Base-by-base conservation (phyloP, 2,329 filamentous ascomycete genomes). In the Fusarium agapanthi region DNA sequence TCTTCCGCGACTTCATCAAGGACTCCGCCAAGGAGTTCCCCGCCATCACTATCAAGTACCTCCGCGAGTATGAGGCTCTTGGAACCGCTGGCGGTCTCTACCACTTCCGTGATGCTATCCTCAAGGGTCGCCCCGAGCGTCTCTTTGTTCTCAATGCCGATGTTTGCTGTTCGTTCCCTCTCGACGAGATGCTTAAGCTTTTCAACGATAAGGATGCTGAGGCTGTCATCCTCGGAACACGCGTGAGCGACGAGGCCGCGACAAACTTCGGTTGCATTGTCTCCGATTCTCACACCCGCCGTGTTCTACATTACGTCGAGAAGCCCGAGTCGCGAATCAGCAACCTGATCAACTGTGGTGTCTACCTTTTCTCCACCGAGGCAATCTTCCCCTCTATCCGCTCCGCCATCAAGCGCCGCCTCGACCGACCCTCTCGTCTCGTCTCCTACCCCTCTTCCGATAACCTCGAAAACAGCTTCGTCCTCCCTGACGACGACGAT, bases 241-340 rank as follows among this genome's bases (percentile, higher is more conserved):
- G 95, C 61, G 94, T 98, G 65, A 91, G 91, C 80, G 94, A 97
- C 79, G 95, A 98, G 64, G 93, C 95, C 26, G 95, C 96, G 37
- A 93, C 90, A 78, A 98, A 98, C 87, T 99, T 98, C 81, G 96
- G 96, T 72, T 99, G 96, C 88, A 97, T 98, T 79, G 96, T 98
- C 64, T 96, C 93, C 62, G 96, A 99, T 83, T 86, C 92, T 47
- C 94, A 98, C 85, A 97, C 93, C 73, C 95, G 95, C 82, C 94
- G 95, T 75, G 96, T 99, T 50, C 91, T 98, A 68, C 96, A 99
- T 86, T 98, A 99, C 85, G 96, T 99, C 81, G 96, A 98, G 89
- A 98, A 98, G 87, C 96, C 96, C 75, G 95, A 99, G 84, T 95
- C 93, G 62, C 93, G 97, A 84, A 98, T 99, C 84, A 97, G 93